These are phyloP conservation scores for Senna tora DNA, from an alignment of 306 rosid species.

Conservation along the genomic window DNA sequence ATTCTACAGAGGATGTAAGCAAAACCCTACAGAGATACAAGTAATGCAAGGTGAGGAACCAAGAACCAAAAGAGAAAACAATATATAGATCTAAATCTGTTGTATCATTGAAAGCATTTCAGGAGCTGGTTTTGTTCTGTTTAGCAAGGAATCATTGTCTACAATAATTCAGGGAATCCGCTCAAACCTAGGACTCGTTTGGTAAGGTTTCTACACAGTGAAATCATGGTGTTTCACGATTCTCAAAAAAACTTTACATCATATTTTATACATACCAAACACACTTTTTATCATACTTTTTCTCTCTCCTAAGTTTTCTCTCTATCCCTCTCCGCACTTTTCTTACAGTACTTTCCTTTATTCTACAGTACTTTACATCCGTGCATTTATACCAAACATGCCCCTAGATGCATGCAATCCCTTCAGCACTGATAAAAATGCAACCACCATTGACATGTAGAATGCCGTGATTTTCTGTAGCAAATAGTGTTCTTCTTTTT, in stretches of 20 bases:
- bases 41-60: conserved; percentile 17
- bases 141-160: neutral
- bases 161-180: too few relatives aligned
- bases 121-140: neutral
- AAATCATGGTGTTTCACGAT: too few relatives aligned
- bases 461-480: neutral
- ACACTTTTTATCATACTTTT: too few relatives aligned
- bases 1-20: conserved; percentile 72
- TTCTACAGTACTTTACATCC: too few relatives aligned
- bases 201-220: too few relatives aligned
- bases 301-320: too few relatives aligned
- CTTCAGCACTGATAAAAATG: neutral
- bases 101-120: neutral
- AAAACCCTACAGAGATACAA: conserved; percentile 62
- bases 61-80: conserved; percentile 22
- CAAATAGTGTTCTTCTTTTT: conserved; percentile 7
- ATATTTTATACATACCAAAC: too few relatives aligned
- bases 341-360: too few relatives aligned
- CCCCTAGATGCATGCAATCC: neutral
- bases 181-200: too few relatives aligned
- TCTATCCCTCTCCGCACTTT: too few relatives aligned
- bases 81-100: neutral
- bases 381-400: too few relatives aligned
- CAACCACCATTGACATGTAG: neutral
- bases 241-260: too few relatives aligned